phyloP scores from a whole-genome alignment of 257 asterid genomes.

The Prunella vulgaris region DNA sequence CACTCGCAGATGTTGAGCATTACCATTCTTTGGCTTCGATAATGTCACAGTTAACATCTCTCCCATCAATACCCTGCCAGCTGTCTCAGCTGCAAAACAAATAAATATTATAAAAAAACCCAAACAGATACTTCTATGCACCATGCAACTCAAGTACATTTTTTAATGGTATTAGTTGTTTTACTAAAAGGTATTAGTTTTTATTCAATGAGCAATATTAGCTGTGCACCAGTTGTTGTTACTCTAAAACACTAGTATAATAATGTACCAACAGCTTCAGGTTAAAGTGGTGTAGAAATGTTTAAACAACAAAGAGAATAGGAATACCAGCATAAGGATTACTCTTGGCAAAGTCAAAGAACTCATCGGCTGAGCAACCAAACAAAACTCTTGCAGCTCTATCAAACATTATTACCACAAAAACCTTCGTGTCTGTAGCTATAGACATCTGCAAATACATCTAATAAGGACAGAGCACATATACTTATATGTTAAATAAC shows the following conservation, averaged over 20 bases:
- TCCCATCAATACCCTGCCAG: conserved; percentile 65
- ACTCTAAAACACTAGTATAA: background rate
- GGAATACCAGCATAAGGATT: conserved; percentile 65
- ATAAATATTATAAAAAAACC: background rate
- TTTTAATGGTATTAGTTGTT: too few species aligned
- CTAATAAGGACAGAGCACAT: background rate
- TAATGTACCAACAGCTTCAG: background rate
- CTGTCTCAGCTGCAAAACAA: conserved; percentile 39
- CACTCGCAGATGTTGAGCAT: conserved; percentile 79
- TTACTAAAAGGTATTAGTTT: too few species aligned
- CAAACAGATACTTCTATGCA: too few species aligned
- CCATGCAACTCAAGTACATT: too few species aligned
- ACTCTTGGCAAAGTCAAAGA: conserved; percentile 67
- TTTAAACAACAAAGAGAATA: background rate
- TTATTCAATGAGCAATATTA: too few species aligned
- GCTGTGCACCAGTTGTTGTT: too few species aligned
- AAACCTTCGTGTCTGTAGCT: conserved; percentile 65
- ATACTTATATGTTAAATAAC: background rate
- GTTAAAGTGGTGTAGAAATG: background rate
- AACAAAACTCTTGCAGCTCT: conserved; percentile 76
- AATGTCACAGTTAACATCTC: conserved; percentile 72
- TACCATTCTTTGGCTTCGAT: conserved; percentile 75
- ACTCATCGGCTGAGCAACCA: conserved; percentile 91
- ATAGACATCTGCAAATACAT: conserved; percentile 60
- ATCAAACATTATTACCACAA: conserved; percentile 83